A percentile compares a stretch with the other conserved stretches of the same genome.
Evolutionary conservation across 805 yeast genomes (phyloP).

Genomic region (Sugiyamaella floridensis): DNA sequence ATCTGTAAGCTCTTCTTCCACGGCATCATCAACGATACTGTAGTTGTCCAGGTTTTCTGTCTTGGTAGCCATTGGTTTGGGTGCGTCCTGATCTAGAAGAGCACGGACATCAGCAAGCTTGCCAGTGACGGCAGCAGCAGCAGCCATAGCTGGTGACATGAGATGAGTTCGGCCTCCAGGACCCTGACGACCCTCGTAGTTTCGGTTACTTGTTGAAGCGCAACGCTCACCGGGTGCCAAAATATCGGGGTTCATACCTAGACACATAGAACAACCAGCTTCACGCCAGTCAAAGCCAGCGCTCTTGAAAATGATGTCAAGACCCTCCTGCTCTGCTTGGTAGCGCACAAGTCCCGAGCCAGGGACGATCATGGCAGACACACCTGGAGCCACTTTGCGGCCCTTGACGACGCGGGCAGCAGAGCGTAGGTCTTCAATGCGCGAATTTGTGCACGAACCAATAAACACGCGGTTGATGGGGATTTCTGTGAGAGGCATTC

Average conservation of each 20-base stretch:
- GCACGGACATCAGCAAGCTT: slow-evolving; percentile 83
- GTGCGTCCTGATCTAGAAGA: slow-evolving; percentile 16
- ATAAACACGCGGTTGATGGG: slow-evolving; percentile 86
- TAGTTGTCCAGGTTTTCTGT: slow-evolving; percentile 52
- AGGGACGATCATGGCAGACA: slow-evolving; percentile 88
- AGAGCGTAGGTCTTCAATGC: slow-evolving; percentile 92
- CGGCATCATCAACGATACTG: slow-evolving; percentile 29
- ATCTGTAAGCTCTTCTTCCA: slow-evolving; percentile 29
- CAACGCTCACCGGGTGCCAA: slow-evolving; percentile 91
- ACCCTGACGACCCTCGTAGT: slow-evolving; percentile 99
- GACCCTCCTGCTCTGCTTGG: slow-evolving; percentile 91
- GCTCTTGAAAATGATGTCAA: slow-evolving; percentile 76
- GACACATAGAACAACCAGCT: slow-evolving; percentile 99
- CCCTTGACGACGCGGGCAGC: slow-evolving; percentile 93
- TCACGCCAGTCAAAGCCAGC: slow-evolving; percentile 99
- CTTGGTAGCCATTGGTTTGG: slow-evolving; percentile 23
- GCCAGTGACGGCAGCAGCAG: slow-evolving; percentile 93
- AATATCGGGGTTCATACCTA: slow-evolving; percentile 98
- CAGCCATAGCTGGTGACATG: slow-evolving; percentile 99
- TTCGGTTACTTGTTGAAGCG: slow-evolving; percentile 97
- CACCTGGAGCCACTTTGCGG: slow-evolving; percentile 70
- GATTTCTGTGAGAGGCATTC: slow-evolving; percentile 65
- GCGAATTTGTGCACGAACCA: slow-evolving; percentile 96
- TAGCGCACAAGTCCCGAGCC: slow-evolving; percentile 92
- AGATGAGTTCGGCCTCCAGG: slow-evolving; percentile 90